Conservation (phyloP, 352 stramenopile species). For the Phytopythium aichiense region DNA sequence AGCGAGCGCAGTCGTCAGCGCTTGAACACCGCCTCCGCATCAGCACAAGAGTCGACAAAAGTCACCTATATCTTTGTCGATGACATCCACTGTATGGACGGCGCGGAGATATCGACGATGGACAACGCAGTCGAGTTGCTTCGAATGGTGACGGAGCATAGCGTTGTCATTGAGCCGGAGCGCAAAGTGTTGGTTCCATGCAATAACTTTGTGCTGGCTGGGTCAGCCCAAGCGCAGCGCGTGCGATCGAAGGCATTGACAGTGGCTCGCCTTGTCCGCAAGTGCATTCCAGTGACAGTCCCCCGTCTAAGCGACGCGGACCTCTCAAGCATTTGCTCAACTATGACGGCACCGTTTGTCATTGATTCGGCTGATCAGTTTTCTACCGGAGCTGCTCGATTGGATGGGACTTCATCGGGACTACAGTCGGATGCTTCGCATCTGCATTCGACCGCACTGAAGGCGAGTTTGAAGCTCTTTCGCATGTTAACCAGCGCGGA, state of each 20-base stretch:
- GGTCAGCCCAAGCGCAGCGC: slow-evolving; percentile 18
- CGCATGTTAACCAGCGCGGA: slow-evolving; percentile 36
- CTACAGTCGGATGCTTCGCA: slow-evolving; percentile 8
- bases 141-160: slow-evolving; percentile 39
- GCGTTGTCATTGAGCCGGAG: slow-evolving; percentile 32
- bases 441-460: slow-evolving; percentile 38
- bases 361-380: not conserved
- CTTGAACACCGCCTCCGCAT: not conserved
- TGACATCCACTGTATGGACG: slow-evolving; percentile 47
- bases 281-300: slow-evolving; percentile 35
- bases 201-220: slow-evolving; percentile 23
- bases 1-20: not conserved
- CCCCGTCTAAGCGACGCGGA: slow-evolving; percentile 32
- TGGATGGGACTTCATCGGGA: not conserved
- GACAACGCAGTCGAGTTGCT: slow-evolving; percentile 44
- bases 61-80: slow-evolving; percentile 47
- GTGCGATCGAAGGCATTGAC: not conserved
- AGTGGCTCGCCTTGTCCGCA: slow-evolving; percentile 22
- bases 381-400: not conserved
- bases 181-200: slow-evolving; percentile 25
- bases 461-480: slow-evolving; percentile 51
- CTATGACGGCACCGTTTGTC: slow-evolving; percentile 7
- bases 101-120: slow-evolving; percentile 1
- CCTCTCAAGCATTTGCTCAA: slow-evolving; percentile 46
- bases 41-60: not conserved